A percentile compares a stretch with the other conserved stretches of the same genome.
Evolutionary conservation across 805 yeast genomes (phyloP).

Genomic region (Hanseniaspora occidentalis): DNA sequence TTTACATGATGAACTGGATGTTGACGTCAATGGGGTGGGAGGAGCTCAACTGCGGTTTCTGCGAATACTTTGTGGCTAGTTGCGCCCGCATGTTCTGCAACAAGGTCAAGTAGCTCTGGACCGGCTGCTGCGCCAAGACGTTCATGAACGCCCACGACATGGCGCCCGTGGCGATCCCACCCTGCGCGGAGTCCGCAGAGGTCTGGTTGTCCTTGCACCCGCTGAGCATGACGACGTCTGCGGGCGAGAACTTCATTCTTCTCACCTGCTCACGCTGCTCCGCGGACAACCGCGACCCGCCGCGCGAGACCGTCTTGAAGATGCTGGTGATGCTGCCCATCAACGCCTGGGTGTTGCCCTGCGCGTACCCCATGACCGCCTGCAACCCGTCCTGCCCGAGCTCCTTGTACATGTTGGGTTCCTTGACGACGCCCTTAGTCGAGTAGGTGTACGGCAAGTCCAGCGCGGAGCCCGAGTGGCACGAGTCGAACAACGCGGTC

Average conservation of each 20-base stretch:
- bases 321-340: slow-evolving; percentile 32
- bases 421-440: slow-evolving; percentile 72
- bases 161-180: slow-evolving; percentile 68
- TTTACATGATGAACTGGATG: slow-evolving; percentile 34
- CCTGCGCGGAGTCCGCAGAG: slow-evolving; percentile 67
- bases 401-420: slow-evolving; percentile 65
- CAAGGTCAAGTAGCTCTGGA: slow-evolving; percentile 56
- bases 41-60: slow-evolving; percentile 71
- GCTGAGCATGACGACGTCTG: slow-evolving; percentile 63
- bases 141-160: slow-evolving; percentile 69
- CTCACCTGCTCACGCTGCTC: slow-evolving; percentile 32
- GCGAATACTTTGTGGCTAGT: slow-evolving; percentile 53
- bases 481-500: slow-evolving; percentile 73
- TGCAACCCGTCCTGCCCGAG: slow-evolving; percentile 55
- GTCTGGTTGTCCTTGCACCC: slow-evolving; percentile 84
- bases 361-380: slow-evolving; percentile 46
- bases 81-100: slow-evolving; percentile 59
- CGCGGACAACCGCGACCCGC: slow-evolving; percentile 25
- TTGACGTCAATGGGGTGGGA: slow-evolving; percentile 71
- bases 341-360: slow-evolving; percentile 39
- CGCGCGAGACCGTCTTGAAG: slow-evolving; percentile 30
- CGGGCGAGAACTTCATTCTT: slow-evolving; percentile 53
- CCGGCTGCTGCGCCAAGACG: slow-evolving; percentile 47
- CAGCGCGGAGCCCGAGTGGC: slow-evolving; percentile 76
- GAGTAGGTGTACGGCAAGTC: slow-evolving; percentile 75